Conservation (phyloP, 2,329 filamentous ascomycete genomes). For the Gaeumannomyces tritici region DNA sequence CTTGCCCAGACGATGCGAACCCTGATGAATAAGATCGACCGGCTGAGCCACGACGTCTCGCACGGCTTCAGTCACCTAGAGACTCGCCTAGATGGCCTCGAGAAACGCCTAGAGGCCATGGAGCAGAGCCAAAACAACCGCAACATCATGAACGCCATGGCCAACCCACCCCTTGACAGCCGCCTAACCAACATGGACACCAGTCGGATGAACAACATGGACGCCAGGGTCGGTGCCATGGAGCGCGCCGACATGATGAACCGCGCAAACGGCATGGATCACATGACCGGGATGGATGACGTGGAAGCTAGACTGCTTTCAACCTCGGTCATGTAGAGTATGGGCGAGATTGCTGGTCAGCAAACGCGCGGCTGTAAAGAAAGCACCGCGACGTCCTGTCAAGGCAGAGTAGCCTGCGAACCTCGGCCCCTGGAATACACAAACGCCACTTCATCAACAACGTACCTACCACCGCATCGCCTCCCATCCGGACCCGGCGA, state of each 20-base stretch:
- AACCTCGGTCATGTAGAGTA: slow-evolving; percentile 22
- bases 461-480: not conserved
- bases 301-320: slow-evolving; percentile 27
- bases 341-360: not conserved
- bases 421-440: not conserved
- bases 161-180: slow-evolving; percentile 9
- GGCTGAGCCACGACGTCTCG: slow-evolving; percentile 44
- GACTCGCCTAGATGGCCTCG: slow-evolving; percentile 38
- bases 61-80: slow-evolving; percentile 43
- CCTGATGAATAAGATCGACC: slow-evolving; percentile 50
- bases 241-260: slow-evolving; percentile 16
- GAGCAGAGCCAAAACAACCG: slow-evolving; percentile 27
- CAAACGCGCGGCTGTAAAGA: not conserved
- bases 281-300: slow-evolving; percentile 24
- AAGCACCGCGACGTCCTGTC: not conserved
- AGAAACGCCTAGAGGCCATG: slow-evolving; percentile 45
- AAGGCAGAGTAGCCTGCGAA: not conserved
- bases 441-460: not conserved
- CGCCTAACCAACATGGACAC: slow-evolving; percentile 11
- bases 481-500: no score
- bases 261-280: slow-evolving; percentile 20
- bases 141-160: slow-evolving; percentile 16
- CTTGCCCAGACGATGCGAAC: slow-evolving; percentile 48
- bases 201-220: slow-evolving; percentile 21
- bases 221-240: slow-evolving; percentile 26